These are phyloP conservation scores for Spergularia bocconei DNA, from an alignment of 148 eudicot species.

Conservation along the genomic window DNA sequence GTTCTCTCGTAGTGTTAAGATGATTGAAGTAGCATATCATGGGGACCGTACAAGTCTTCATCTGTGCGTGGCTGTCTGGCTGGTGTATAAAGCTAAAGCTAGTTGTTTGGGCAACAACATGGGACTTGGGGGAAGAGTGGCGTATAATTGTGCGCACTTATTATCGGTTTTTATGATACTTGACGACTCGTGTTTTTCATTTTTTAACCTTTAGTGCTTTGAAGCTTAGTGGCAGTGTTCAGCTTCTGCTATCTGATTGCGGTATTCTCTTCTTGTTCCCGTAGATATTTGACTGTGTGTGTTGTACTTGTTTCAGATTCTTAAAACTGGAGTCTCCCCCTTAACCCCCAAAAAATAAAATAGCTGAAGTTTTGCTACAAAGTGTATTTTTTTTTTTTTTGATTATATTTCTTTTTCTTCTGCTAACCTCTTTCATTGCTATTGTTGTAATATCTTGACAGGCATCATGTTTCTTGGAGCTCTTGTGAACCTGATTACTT, in stretches of 20 bases:
- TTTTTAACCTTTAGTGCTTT: neutral
- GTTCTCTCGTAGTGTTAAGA: neutral
- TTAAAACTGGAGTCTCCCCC: neutral
- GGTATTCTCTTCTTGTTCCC: conserved; percentile 14
- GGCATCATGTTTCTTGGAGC: conserved; percentile 90
- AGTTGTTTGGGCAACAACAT: neutral
- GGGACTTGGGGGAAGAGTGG: neutral
- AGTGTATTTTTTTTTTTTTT: neutral
- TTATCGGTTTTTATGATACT: neutral
- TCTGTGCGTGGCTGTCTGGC: neutral
- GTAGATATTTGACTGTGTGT: conserved; percentile 8
- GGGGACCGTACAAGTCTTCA: neutral
- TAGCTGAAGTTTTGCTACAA: neutral
- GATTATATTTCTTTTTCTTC: conserved; percentile 10
- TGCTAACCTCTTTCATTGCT: conserved; percentile 49
- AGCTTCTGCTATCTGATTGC: conserved; percentile 21
- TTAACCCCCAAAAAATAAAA: neutral
- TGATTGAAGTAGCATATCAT: neutral
- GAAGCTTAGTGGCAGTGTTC: conserved; percentile 19
- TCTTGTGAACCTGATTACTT: conserved; percentile 72
- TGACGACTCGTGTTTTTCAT: neutral
- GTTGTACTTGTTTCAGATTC: conserved; percentile 8
- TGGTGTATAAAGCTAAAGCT: neutral
- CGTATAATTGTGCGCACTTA: neutral
- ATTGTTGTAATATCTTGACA: conserved; percentile 64